Conservation (phyloP, 2,329 filamentous ascomycete genomes). For the Escovopsis weberi region DNA sequence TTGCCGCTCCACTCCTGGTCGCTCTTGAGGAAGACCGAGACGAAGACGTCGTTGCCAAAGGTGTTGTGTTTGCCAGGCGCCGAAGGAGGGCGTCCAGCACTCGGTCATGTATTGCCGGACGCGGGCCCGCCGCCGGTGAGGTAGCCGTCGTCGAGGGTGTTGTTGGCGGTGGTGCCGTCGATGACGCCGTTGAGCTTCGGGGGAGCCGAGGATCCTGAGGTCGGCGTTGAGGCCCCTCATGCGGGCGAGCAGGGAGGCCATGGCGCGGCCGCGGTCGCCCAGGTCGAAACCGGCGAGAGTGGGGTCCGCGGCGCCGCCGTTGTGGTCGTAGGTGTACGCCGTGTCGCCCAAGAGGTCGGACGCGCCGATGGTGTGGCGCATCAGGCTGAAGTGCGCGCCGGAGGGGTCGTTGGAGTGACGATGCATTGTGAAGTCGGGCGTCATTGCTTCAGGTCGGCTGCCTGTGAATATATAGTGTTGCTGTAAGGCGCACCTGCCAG, state of each 20-base stretch:
- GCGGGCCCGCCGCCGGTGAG: slow-evolving; percentile 17
- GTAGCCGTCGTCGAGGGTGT: slow-evolving; percentile 5
- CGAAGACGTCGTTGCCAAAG: slow-evolving; percentile 6
- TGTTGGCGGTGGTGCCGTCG: slow-evolving; percentile 20
- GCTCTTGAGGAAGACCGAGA: slow-evolving; percentile 4
- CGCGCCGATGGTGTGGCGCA: slow-evolving; percentile 24
- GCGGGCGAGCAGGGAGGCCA: slow-evolving; percentile 20
- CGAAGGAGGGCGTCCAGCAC: slow-evolving; percentile 24
- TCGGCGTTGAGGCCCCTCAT: slow-evolving; percentile 19
- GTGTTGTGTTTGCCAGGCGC: slow-evolving; percentile 15
- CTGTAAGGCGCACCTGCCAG: too few species aligned
- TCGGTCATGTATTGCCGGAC: slow-evolving; percentile 33
- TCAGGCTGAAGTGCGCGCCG: slow-evolving; percentile 21
- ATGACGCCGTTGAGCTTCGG: slow-evolving; percentile 22
- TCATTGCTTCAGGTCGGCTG: too few species aligned
- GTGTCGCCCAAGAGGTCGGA: slow-evolving; percentile 24
- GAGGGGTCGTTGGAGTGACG: slow-evolving; percentile 11
- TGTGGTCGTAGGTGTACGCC: slow-evolving; percentile 25
- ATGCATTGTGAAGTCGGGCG: too few species aligned
- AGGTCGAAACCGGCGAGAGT: slow-evolving; percentile 17
- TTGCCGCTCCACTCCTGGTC: slow-evolving; percentile 7
- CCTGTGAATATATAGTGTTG: too few species aligned
- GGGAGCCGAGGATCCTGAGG: slow-evolving; percentile 21
- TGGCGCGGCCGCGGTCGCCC: slow-evolving; percentile 21
- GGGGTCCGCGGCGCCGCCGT: slow-evolving; percentile 15